phyloP scores from a whole-genome alignment of 2,329 filamentous ascomycete genomes.

The Daldinia eschscholtzii region DNA sequence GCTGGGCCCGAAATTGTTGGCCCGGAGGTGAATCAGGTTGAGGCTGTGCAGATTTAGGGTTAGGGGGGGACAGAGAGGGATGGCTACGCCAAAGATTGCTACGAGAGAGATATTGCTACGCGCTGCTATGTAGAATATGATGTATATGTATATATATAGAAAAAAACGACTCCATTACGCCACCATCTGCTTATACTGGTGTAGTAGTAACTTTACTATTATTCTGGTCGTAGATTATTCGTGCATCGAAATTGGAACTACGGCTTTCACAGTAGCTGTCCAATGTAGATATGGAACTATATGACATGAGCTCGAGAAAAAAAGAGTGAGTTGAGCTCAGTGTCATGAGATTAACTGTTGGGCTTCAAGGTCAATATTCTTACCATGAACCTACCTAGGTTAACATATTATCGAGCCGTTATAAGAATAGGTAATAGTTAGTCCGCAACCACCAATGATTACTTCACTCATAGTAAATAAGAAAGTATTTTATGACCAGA shows the following conservation, averaged over 20 bases:
- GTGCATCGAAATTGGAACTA: no score
- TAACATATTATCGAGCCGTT: no score
- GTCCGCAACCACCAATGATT: background rate
- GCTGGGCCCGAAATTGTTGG: background rate
- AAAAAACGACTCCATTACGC: slow-evolving; percentile 2
- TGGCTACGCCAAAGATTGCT: background rate
- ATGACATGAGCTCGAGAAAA: no score
- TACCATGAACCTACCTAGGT: no score
- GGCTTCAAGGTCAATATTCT: no score
- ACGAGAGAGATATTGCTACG: background rate
- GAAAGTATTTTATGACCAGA: background rate
- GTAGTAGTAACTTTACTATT: background rate
- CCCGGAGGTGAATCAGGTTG: background rate
- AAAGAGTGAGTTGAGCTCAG: no score
- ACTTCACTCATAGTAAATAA: background rate
- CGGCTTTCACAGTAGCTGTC: no score
- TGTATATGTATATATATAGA: background rate
- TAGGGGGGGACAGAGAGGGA: background rate
- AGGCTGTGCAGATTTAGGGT: background rate
- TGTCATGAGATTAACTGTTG: no score
- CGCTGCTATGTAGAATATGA: background rate
- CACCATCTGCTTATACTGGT: background rate
- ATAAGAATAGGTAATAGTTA: no score
- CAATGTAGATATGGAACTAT: no score
- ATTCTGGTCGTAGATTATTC: no score